phyloP scores from a whole-genome alignment of 2,329 filamentous ascomycete genomes.

The Fusarium sp. region DNA sequence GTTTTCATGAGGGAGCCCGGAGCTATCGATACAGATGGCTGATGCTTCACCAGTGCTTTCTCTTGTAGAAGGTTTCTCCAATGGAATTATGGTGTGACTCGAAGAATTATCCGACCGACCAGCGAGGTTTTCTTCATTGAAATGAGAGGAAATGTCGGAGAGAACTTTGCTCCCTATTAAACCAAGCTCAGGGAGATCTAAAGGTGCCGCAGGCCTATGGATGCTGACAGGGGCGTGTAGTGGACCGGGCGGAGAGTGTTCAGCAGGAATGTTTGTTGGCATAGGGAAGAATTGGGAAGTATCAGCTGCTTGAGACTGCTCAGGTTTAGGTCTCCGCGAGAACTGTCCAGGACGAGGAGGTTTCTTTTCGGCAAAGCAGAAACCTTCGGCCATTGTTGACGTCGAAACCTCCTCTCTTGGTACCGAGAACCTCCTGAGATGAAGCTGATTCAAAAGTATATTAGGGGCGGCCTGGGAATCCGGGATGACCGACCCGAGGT shows the following conservation, averaged over 20 bases:
- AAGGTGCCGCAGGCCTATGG: not conserved
- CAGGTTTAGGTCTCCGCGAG: slow-evolving; percentile 25
- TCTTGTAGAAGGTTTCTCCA: not conserved
- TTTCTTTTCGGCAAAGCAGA: slow-evolving; percentile 32
- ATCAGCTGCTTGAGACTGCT: not conserved
- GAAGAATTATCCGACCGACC: not conserved
- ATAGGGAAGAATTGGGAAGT: not conserved
- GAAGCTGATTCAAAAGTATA: not conserved
- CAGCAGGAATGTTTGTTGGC: not conserved
- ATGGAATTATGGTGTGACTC: not conserved
- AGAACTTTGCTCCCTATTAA: not conserved
- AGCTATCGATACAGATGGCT: not conserved
- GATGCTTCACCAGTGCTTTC: not conserved
- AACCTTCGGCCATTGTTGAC: slow-evolving; percentile 33
- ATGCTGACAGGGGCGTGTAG: not conserved
- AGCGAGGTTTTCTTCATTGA: not conserved
- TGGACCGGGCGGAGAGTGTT: not conserved
- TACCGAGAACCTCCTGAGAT: slow-evolving; percentile 19
- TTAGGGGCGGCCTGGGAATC: slow-evolving; percentile 16
- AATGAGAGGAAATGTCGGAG: not conserved
- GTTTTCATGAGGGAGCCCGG: not conserved
- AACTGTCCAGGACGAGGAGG: slow-evolving; percentile 37
- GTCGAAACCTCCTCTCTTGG: slow-evolving; percentile 35
- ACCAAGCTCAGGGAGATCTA: slow-evolving; percentile 33
- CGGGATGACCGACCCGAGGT: slow-evolving; percentile 4